Base-by-base conservation (phyloP, 2,329 filamentous ascomycete genomes). In the Camillea tinctor region DNA sequence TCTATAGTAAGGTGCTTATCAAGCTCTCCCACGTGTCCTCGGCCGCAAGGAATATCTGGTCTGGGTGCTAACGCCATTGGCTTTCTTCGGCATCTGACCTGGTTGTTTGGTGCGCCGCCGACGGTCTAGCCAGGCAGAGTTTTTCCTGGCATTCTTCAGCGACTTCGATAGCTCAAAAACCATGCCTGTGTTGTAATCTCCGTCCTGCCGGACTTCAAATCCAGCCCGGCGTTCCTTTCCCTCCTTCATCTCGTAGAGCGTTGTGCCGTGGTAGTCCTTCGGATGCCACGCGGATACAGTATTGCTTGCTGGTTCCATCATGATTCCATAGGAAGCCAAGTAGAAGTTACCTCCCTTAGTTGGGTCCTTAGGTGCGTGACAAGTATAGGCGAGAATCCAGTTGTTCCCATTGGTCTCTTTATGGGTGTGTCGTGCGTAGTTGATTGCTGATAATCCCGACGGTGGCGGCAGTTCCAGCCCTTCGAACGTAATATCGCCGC, bases 301-400 rank as follows among this genome's bases (percentile, higher is more conserved):
- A 40, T 69, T 69, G 40, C 40, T 64, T 1, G 61, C 64, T 7
- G 62, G 59, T 21, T 61, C 44, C 60, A 68, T 40, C 62, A 68
- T 60, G 52, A 68, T 65, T 11, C 68, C 68, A 49, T 68, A 68
- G 2, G 65, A 65, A 0, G 65, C 64, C 26, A 66, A 51, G 48
- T 66, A 69, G 7, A 68, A 65, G 40, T 68, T 67, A 1, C 62
- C 62, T 1, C 63, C 63, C 22, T 57, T 66, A 23, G 26, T 58
- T 7, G 64, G 55, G 50, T 61, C 58, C 1, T 55, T 50, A 0
- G 64, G 63, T 5, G 66, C 64, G 11, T 63, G 56, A 9, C 49
- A 22, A 1, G 61, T 66, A 17, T 19, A 60, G 1, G 63, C 63
- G 3, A 67, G 17, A 2, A 67, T 56, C 64, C 66, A 69, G 8